Conservation (phyloP, 1,139 yeast genomes). For the Candida smagusa region DNA sequence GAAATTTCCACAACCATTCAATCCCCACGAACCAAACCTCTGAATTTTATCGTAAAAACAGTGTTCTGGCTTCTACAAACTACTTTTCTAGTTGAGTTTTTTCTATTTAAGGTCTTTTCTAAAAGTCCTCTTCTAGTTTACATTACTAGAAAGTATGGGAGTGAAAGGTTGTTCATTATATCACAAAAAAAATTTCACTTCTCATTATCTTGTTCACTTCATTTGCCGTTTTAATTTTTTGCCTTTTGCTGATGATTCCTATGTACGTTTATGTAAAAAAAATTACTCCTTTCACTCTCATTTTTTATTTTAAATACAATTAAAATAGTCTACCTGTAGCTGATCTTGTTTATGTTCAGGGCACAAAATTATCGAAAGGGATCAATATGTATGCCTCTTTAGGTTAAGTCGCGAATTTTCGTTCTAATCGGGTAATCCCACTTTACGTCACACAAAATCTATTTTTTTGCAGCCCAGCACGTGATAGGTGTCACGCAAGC, state of each 20-base stretch:
- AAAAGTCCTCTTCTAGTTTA: no score
- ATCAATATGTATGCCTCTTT: conserved; percentile 1
- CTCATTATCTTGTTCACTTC: conserved; percentile 3
- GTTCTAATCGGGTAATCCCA: conserved; percentile 2
- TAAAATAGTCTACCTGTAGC: not conserved
- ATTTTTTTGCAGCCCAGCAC: conserved; percentile 5
- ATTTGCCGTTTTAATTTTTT: conserved; percentile 4
- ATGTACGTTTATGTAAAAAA: conserved; percentile 8
- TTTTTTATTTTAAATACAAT: conserved; percentile 5
- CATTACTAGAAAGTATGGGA: not conserved
- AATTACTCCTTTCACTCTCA: conserved; percentile 1
- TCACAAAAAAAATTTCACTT: conserved; percentile 2
- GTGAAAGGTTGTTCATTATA: not conserved
- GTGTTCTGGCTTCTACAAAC: conserved; percentile 1
- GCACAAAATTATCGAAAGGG: conserved; percentile 1
- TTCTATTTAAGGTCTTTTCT: no score
- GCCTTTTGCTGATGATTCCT: conserved; percentile 5
- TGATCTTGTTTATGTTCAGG: not conserved
- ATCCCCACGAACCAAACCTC: not conserved
- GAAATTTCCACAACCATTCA: not conserved
- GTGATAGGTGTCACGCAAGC: conserved; percentile 6
- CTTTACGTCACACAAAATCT: not conserved
- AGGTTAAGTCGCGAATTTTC: conserved; percentile 4
- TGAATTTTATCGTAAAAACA: conserved; percentile 1
- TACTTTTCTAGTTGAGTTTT: no score